phyloP scores from a whole-genome alignment of 768 basidiomycete genomes.

The Tephrocybe rancida region DNA sequence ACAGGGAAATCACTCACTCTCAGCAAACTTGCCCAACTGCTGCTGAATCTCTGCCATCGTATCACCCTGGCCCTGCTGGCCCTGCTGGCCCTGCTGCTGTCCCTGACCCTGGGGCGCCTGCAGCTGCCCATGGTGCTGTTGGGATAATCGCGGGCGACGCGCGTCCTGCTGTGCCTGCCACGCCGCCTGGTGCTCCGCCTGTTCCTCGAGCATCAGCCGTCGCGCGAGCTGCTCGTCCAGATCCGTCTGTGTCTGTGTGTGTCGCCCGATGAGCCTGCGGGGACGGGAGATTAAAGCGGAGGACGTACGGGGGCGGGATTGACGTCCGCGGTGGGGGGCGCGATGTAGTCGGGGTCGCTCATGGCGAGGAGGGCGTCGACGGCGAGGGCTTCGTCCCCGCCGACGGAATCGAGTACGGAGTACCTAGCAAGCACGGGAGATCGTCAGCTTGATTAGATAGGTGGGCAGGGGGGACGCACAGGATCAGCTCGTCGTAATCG shows the following conservation, averaged over 20 bases:
- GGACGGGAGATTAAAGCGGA: conserved; percentile 1
- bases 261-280: neutral
- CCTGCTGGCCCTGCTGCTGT: conserved; percentile 1
- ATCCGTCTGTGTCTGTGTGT: conserved; percentile 58
- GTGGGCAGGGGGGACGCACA: conserved; percentile 44
- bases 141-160: conserved; percentile 5
- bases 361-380: conserved; percentile 80
- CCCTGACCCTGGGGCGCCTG: conserved; percentile 19
- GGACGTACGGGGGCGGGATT: conserved; percentile 30
- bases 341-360: conserved; percentile 78
- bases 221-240: conserved; percentile 83
- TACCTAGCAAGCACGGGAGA: conserved; percentile 37
- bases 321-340: conserved; percentile 31
- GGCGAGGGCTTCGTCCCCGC: conserved; percentile 73
- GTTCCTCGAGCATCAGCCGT: conserved; percentile 67
- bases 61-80: conserved; percentile 29
- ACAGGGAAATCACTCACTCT: conserved; percentile 51
- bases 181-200: conserved; percentile 40
- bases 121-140: conserved; percentile 2
- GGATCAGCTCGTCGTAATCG: conserved; percentile 72
- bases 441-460: neutral
- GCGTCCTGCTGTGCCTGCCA: conserved; percentile 31
- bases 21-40: conserved; percentile 75
- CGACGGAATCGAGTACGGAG: conserved; percentile 73
- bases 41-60: conserved; percentile 73